Evolutionary conservation across 2,329 filamentous ascomycete species (phyloP).

Genomic region (Pezicula radicicola): DNA sequence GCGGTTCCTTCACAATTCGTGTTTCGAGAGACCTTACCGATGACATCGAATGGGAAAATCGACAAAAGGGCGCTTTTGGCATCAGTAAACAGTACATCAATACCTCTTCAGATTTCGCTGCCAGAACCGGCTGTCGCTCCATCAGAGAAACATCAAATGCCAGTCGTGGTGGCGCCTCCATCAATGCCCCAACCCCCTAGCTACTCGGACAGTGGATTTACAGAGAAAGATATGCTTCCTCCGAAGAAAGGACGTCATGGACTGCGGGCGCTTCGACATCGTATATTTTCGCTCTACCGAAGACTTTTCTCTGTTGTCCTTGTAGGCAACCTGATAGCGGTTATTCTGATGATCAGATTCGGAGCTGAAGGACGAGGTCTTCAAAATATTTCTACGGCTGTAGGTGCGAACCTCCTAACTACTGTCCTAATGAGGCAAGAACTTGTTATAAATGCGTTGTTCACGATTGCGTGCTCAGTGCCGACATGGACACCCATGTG

Average conservation of each 20-base stretch:
- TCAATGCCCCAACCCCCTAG: too few species aligned
- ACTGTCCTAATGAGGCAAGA: conserved; percentile 52
- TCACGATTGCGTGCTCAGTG: conserved; percentile 41
- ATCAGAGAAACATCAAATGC: too few species aligned
- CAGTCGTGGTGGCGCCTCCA: too few species aligned
- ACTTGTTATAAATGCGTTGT: conserved; percentile 48
- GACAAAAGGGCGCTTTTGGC: conserved; percentile 43
- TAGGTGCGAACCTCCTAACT: conserved; percentile 29
- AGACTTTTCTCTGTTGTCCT: conserved; percentile 53
- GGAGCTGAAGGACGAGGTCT: background rate
- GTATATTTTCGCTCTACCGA: conserved; percentile 51
- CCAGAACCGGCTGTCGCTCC: conserved; percentile 14
- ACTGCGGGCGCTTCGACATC: conserved; percentile 23
- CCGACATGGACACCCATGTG: conserved; percentile 42
- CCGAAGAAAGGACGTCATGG: conserved; percentile 37
- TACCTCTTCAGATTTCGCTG: background rate
- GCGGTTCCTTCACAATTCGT: conserved; percentile 46
- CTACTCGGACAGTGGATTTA: conserved; percentile 3
- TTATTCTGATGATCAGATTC: conserved; percentile 33
- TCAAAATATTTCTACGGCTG: conserved; percentile 6
- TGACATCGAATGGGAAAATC: conserved; percentile 54
- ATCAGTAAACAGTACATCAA: conserved; percentile 2
- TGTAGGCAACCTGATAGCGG: conserved; percentile 40
- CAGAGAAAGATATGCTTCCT: conserved; percentile 26
- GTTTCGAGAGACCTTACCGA: conserved; percentile 40